phyloP scores from a whole-genome alignment of 2,329 filamentous ascomycete species.

The Neofusicoccum laricinum region DNA sequence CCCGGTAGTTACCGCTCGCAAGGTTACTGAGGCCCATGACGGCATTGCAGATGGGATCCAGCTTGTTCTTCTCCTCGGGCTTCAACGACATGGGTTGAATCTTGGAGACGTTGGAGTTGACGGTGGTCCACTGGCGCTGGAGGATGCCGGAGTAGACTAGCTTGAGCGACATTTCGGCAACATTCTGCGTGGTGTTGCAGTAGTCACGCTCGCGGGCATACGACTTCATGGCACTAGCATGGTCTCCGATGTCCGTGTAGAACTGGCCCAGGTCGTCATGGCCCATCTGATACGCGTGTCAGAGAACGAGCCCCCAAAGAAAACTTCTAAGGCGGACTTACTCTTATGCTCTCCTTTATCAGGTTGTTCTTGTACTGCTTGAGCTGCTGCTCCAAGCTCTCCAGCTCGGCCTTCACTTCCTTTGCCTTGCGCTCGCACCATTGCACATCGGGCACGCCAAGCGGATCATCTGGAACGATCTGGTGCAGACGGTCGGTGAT shows the following conservation, averaged over 20 bases:
- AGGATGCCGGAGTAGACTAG: conserved; percentile 74
- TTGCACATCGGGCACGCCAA: conserved; percentile 63
- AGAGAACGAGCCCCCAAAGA: background rate
- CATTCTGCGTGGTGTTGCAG: conserved; percentile 77
- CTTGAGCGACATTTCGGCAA: conserved; percentile 77
- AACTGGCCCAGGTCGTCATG: conserved; percentile 89
- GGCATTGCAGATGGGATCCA: conserved; percentile 63
- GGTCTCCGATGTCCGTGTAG: conserved; percentile 74
- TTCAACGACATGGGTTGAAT: conserved; percentile 53
- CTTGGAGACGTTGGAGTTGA: conserved; percentile 59
- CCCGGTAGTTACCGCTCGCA: conserved; percentile 54
- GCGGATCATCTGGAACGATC: conserved; percentile 64
- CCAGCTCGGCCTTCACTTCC: conserved; percentile 66
- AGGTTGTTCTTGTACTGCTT: conserved; percentile 95
- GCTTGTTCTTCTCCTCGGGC: conserved; percentile 56
- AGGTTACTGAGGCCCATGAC: conserved; percentile 63
- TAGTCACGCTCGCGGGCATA: conserved; percentile 88
- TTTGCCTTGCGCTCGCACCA: conserved; percentile 72
- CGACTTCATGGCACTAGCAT: conserved; percentile 69
- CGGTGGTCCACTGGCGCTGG: conserved; percentile 71
- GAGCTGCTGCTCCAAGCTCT: conserved; percentile 77
- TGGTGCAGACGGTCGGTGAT: conserved; percentile 64
- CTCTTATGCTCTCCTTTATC: conserved; percentile 93
- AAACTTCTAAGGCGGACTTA: conserved; percentile 39
- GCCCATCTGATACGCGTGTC: conserved; percentile 65